Evolutionary conservation across 2,329 filamentous ascomycete genomes (phyloP), one percentile per base, ranked within the genome.

Genomic region (Sclerotinia sclerotiorum): DNA sequence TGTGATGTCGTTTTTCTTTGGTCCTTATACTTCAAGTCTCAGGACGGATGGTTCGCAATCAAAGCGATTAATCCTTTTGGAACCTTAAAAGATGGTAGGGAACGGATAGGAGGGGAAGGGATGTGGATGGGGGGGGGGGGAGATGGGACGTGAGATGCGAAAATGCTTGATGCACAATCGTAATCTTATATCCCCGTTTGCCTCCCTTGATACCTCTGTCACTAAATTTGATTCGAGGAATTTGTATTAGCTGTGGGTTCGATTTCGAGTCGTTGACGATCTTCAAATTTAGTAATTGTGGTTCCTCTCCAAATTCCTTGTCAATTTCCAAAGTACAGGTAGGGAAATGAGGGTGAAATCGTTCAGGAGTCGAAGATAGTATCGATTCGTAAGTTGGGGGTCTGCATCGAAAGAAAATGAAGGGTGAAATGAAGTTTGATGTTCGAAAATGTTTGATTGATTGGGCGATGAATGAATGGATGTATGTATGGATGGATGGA

Each of bases 241-340:
- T 57, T n/a, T 56, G 35, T 57, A 13, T 57, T 55, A 39, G 15
- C n/a, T n/a, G 49, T 65, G 49, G 63, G 35, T 65, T 55, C 39
- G 63, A 65, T 56, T 65, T 44, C 21, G 49, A 64, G 32, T 42
- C 24, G 32, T 54, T 42, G 61, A 54, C 15, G 61, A 64, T 64
- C 61, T 64, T 54, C 61, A 27, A 64, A 52, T 64, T 64, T 52
- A 42, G 61, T 27, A 52, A 54, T 54, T 64, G 48, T 64, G 61
- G 61, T 64, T 42, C 61, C 35, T 39, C 29, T 39, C 27, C 48
- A 35, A 42, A 63, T 63, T 52, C 46, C 60, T 52, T 39, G 60
- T 35, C 39, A 27, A 35, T 46, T 11, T 51, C n/a, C 27, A 49
- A 39, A 52, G 17, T 24, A 48, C 17, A n/a, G 17, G 44, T 48